Conservation (phyloP, 148 eudicot species). For the Heliamphora exappendiculata region DNA sequence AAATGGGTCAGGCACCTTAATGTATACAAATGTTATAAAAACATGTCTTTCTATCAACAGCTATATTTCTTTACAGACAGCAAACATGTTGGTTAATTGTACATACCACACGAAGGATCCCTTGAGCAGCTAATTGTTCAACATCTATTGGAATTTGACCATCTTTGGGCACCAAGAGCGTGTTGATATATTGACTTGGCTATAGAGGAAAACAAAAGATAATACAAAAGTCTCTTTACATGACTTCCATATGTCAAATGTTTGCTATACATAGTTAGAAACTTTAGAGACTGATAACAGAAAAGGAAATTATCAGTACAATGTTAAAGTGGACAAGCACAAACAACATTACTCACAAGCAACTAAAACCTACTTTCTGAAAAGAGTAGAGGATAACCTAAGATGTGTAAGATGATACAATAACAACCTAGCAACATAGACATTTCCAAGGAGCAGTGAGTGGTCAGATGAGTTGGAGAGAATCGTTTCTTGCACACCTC, state of each 20-base stretch:
- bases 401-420: not conserved
- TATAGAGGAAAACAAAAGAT: slow-evolving; percentile 30
- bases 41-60: not conserved
- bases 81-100: not conserved
- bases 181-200: slow-evolving; percentile 74
- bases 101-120: slow-evolving; percentile 68
- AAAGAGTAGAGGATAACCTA: not conserved
- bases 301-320: not conserved
- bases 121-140: slow-evolving; percentile 45
- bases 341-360: not conserved
- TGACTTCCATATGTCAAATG: not conserved
- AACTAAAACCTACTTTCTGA: not conserved
- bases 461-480: not conserved
- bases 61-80: not conserved
- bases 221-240: not conserved
- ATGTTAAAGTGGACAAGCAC: not conserved
- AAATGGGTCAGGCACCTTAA: not conserved
- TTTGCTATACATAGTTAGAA: not conserved
- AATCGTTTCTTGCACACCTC: not conserved
- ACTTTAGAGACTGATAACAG: not conserved
- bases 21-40: not conserved
- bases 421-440: not conserved
- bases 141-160: slow-evolving; percentile 56
- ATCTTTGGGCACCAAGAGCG: slow-evolving; percentile 78
- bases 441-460: not conserved